phyloP scores from a whole-genome alignment of 129 eudicot species.

The Oenanthe sinensis region DNA sequence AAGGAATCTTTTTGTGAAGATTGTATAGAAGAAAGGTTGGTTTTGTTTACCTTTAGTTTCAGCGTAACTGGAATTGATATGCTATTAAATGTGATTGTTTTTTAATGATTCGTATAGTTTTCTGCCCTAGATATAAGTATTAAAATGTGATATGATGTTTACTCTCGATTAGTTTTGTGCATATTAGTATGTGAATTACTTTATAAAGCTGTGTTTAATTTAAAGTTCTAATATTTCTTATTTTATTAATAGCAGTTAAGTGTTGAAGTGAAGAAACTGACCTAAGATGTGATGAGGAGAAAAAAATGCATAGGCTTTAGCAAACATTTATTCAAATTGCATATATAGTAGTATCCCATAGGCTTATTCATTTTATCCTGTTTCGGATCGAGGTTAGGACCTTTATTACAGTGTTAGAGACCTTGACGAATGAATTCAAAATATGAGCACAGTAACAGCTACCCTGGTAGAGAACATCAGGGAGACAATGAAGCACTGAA shows the following conservation, averaged over 20 bases:
- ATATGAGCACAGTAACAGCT: not conserved
- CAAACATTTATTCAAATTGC: not conserved
- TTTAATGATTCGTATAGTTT: not conserved
- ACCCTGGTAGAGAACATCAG: not conserved
- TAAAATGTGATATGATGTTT: not conserved
- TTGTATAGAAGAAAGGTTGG: constrained; percentile 71
- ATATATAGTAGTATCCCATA: not conserved
- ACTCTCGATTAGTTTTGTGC: not conserved
- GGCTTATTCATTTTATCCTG: not conserved
- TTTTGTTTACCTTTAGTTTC: not conserved
- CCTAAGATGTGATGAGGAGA: not conserved
- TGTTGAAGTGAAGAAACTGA: not conserved
- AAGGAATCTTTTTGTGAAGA: constrained; percentile 63
- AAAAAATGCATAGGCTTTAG: not conserved
- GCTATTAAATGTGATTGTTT: not conserved
- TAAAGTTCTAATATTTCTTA: not conserved
- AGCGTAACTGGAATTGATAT: not conserved
- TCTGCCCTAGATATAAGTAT: not conserved
- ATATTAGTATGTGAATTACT: not conserved
- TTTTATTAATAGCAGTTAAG: not conserved
- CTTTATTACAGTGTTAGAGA: not conserved
- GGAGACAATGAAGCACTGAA: not conserved
- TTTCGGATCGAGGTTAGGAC: not conserved
- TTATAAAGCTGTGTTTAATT: not conserved
- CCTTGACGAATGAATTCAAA: not conserved